Evolutionary conservation across 78 protist species (phyloP).

Genomic region (Polysphondylium violaceum): DNA sequence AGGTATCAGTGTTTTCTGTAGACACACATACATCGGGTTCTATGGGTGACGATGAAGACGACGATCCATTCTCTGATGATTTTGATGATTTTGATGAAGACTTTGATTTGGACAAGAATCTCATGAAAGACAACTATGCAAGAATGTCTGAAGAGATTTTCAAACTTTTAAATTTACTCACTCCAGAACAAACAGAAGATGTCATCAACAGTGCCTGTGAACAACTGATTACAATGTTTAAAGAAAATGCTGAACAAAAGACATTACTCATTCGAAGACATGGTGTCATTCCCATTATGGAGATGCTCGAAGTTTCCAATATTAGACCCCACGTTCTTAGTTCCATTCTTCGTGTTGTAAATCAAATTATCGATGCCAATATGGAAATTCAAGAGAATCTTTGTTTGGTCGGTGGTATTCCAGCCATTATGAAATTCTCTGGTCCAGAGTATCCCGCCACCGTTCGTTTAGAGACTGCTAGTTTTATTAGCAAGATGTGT

Average conservation of each 20-base stretch:
- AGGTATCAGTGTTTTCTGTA: not conserved
- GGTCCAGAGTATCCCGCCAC: slow-evolving; percentile 29
- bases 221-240: slow-evolving; percentile 72
- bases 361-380: slow-evolving; percentile 86
- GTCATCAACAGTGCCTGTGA: slow-evolving; percentile 45
- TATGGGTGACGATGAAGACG: slow-evolving; percentile 81
- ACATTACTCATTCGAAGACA: slow-evolving; percentile 84
- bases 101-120: slow-evolving; percentile 73
- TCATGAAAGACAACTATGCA: slow-evolving; percentile 74
- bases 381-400: slow-evolving; percentile 87
- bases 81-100: slow-evolving; percentile 69
- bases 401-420: slow-evolving; percentile 92
- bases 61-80: slow-evolving; percentile 74
- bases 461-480: slow-evolving; percentile 86
- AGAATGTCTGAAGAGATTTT: slow-evolving; percentile 70
- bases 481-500: slow-evolving; percentile 83
- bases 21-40: not conserved
- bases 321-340: slow-evolving; percentile 28
- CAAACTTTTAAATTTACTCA: slow-evolving; percentile 65
- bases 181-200: slow-evolving; percentile 55
- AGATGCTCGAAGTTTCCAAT: slow-evolving; percentile 82
- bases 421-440: slow-evolving; percentile 85
- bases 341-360: slow-evolving; percentile 76
- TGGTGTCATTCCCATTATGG: slow-evolving; percentile 93
- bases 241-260: slow-evolving; percentile 83